These are phyloP conservation scores for Hysterium pulicare DNA, from an alignment of 2,329 filamentous ascomycete species.

Conservation along the genomic window DNA sequence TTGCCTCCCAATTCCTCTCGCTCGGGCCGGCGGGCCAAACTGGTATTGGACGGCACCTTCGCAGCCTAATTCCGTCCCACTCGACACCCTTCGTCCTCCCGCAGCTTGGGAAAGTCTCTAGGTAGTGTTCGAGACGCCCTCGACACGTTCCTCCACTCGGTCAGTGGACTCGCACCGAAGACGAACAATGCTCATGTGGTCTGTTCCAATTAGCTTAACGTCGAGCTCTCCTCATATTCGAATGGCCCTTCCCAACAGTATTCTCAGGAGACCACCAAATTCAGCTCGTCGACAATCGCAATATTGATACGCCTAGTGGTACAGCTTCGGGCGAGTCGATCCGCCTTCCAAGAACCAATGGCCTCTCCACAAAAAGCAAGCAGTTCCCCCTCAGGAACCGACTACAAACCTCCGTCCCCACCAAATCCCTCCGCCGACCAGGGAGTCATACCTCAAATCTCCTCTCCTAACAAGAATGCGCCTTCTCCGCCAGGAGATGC, in stretches of 20 bases:
- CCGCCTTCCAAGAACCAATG: background rate
- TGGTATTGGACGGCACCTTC: background rate
- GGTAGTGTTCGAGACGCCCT: background rate
- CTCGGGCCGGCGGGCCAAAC: background rate
- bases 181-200: slow-evolving; percentile 1
- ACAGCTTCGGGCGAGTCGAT: no score
- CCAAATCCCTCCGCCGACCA: slow-evolving; percentile 40
- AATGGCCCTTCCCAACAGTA: background rate
- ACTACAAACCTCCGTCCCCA: slow-evolving; percentile 29
- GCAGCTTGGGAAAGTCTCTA: background rate
- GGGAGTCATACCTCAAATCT: slow-evolving; percentile 38
- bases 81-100: background rate
- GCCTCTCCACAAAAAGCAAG: background rate
- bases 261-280: background rate
- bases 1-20: background rate
- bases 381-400: background rate
- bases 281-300: no score
- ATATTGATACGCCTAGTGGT: no score
- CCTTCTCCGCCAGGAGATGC: slow-evolving; percentile 38
- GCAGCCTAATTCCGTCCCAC: slow-evolving; percentile 1
- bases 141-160: background rate
- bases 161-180: background rate
- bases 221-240: slow-evolving; percentile 1
- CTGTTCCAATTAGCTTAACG: background rate
- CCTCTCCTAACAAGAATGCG: slow-evolving; percentile 29